A percentile compares a stretch with the other conserved stretches of the same genome.
Evolutionary conservation across 1,284 basidiomycete species (phyloP).

Genomic region (Ustilago trichophora): DNA sequence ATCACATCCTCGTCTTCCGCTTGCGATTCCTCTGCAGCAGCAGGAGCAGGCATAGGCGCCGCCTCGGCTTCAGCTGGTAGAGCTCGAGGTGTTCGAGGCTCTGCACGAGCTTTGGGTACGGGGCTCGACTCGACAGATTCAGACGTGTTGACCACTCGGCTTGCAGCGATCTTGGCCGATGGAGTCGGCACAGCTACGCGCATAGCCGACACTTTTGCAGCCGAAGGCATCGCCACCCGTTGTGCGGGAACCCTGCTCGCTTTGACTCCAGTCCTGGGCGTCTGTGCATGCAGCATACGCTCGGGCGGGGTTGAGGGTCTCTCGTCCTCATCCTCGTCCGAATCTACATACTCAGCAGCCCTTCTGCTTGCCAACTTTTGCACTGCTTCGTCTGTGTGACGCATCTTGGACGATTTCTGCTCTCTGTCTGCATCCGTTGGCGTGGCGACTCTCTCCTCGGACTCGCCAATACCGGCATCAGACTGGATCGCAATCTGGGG

Average conservation of each 20-base stretch:
- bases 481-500: constrained; percentile 22
- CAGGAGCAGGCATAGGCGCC: not conserved
- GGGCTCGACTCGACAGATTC: constrained; percentile 16
- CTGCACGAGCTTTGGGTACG: constrained; percentile 3
- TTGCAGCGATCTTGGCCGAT: constrained; percentile 25
- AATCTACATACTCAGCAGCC: not conserved
- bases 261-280: constrained; percentile 26
- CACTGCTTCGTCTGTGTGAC: not conserved
- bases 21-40: not conserved
- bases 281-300: constrained; percentile 14
- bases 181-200: constrained; percentile 28
- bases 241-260: constrained; percentile 38
- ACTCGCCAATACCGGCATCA: too few species aligned
- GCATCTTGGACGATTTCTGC: too few species aligned
- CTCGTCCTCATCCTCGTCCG: not conserved
- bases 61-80: not conserved
- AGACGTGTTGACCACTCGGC: not conserved
- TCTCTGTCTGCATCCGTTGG: not conserved
- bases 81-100: constrained; percentile 1
- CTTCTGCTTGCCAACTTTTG: not conserved
- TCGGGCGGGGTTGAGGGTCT: constrained; percentile 16
- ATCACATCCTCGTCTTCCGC: not conserved
- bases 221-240: constrained; percentile 14
- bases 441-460: too few species aligned
- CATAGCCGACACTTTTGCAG: constrained; percentile 29